These are phyloP conservation scores for Apostasia shenzhenica DNA, from an alignment of 106 monocot genomes.

Conservation along the genomic window DNA sequence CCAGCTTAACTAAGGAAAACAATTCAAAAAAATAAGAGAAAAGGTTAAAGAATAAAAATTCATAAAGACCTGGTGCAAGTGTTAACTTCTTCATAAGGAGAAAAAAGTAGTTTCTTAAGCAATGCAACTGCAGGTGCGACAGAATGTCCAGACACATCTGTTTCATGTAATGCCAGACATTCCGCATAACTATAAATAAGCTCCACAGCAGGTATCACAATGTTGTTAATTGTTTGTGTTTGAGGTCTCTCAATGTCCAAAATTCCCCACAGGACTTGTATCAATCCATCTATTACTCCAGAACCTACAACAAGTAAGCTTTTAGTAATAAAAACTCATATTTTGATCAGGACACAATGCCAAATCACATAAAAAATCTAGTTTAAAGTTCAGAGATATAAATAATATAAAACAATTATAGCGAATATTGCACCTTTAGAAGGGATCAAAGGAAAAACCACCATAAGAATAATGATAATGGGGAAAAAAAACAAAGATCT, in stretches of 20 bases:
- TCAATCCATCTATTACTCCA: constrained; percentile 82
- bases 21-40: constrained; percentile 1
- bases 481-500: no score
- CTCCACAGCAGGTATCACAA: constrained; percentile 90
- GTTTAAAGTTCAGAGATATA: no score
- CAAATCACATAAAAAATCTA: no score
- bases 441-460: no score
- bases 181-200: constrained; percentile 98
- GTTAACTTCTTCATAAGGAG: constrained; percentile 90
- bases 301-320: constrained; percentile 41
- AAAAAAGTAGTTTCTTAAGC: constrained; percentile 80
- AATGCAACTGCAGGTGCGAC: constrained; percentile 76
- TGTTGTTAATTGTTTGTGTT: constrained; percentile 85
- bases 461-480: no score
- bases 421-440: no score
- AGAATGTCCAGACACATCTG: constrained; percentile 40
- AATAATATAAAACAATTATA: no score
- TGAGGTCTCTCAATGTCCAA: constrained; percentile 83
- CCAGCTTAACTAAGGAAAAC: not conserved
- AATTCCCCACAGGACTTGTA: constrained; percentile 93
- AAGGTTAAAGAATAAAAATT: not conserved
- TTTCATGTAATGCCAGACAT: constrained; percentile 69
- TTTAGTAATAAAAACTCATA: no score
- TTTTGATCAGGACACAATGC: no score
- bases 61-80: constrained; percentile 76